These are phyloP conservation scores for Syzygium jambos DNA, from an alignment of 345 rosid species.

Conservation along the genomic window DNA sequence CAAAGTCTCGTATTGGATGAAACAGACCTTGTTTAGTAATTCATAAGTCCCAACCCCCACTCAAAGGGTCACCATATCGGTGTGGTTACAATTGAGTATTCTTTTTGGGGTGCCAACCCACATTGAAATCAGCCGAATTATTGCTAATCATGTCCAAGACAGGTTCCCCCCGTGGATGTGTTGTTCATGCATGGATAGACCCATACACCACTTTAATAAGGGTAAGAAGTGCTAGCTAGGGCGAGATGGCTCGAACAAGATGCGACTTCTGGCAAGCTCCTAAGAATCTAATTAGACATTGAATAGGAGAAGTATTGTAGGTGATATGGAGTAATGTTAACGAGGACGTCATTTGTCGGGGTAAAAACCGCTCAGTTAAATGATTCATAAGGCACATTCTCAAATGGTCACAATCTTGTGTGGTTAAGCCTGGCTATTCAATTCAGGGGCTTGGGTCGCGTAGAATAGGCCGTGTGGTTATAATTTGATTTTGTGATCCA, in stretches of 20 bases:
- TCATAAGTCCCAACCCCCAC: neutral
- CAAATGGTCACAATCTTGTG: neutral
- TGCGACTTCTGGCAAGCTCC: neutral
- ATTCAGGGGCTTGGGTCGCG: too few species aligned
- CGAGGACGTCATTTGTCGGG: neutral
- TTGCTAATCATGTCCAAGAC: neutral
- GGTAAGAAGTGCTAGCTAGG: neutral
- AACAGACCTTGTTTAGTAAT: neutral
- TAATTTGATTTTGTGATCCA: neutral
- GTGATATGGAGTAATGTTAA: neutral
- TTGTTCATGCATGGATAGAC: neutral
- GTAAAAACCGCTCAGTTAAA: neutral
- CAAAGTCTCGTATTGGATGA: neutral
- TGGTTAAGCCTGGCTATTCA: neutral
- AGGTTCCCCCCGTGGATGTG: neutral
- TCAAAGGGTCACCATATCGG: neutral
- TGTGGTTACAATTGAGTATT: neutral
- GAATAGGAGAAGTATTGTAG: neutral
- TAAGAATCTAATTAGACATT: neutral
- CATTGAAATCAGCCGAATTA: neutral
- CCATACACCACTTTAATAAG: neutral
- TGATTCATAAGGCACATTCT: neutral
- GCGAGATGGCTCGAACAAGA: neutral
- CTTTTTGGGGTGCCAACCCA: neutral
- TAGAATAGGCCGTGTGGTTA: neutral